Percentiles rank a stretch among this genome's conserved stretches.
These are phyloP conservation scores for Lodderomyces metapsilosis DNA, from an alignment of 1,139 yeast species.

Conservation along the genomic window DNA sequence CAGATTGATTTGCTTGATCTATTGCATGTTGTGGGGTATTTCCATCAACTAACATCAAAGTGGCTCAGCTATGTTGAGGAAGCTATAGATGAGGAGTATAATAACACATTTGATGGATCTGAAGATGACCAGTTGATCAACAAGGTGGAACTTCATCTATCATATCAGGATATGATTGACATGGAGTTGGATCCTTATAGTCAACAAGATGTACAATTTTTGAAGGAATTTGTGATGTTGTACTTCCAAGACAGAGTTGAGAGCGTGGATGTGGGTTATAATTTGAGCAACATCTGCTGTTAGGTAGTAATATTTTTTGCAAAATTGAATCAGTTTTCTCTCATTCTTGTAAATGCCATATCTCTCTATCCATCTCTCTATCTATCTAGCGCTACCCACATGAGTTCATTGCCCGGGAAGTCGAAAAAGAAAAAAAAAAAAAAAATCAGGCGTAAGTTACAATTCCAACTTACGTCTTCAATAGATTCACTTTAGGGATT, in stretches of 20 bases:
- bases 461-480: too few relatives aligned
- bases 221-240: conserved; percentile 48
- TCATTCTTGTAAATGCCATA: too few relatives aligned
- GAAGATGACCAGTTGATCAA: conserved; percentile 9
- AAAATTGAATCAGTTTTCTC: too few relatives aligned
- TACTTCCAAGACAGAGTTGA: conserved; percentile 49
- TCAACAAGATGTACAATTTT: conserved; percentile 53
- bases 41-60: conserved; percentile 52
- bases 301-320: conserved; percentile 8
- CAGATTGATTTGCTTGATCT: conserved; percentile 13
- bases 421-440: background rate
- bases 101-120: background rate
- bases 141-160: conserved; percentile 36
- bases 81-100: conserved; percentile 25
- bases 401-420: background rate
- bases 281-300: conserved; percentile 33
- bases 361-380: background rate
- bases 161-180: conserved; percentile 58
- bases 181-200: conserved; percentile 79
- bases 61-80: conserved; percentile 42
- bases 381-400: background rate
- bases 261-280: conserved; percentile 34
- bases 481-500: background rate
- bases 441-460: background rate
- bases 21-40: conserved; percentile 51